Evolutionary conservation across 768 basidiomycete genomes (phyloP), one percentile per base, ranked within the genome.

Genomic region (Rubroboletus satanas): DNA sequence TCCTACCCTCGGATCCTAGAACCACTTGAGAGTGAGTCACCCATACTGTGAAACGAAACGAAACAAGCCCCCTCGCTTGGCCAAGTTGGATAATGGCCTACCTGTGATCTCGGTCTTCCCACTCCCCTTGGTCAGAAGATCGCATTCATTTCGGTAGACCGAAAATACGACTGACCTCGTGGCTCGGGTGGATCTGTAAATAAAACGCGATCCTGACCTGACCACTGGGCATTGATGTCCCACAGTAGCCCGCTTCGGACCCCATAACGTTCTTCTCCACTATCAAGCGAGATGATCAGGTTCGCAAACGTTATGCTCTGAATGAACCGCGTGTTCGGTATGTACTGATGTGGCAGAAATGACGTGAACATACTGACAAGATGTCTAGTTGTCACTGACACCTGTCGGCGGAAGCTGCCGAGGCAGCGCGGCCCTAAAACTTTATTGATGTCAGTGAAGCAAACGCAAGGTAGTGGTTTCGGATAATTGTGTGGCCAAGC

Each of bases 201-300:
- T 35, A 45, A 58, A 43, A n/a, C 12, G 38, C 21, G 32, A 52
- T 46, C 38, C 32, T 47, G 41, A 46, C 45, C 32, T 45, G 8
- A 38, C 51, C 42, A 43, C 31, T 23, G 39, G 33, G 15, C 7
- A 18, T 28, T 39, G n/a, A 56, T 50, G 41, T 57, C 65, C 52
- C 62, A 49, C 54, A 57, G 36, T 28, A 45, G 14, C 38, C 38
- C 23, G 45, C 47, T 66, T 66, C 53, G 64, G 51, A 63, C 61
- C 65, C 66, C 61, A 45, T 57, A 55, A 57, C 61, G 66, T 61
- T 66, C 65, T 58, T 55, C 49, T 63, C 52, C 49, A 43, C 58
- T 51, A 43, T 51, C 56, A 62, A 58, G 46, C 51, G 58, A 64
- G 33, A 38, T 63, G 35, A 60, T 56, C 58, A 48, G 9, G 62